A percentile compares a stretch with the other conserved stretches of the same genome.
Conservation (phyloP, 2,329 filamentous ascomycete genomes). For the Alternaria metachromatica region DNA sequence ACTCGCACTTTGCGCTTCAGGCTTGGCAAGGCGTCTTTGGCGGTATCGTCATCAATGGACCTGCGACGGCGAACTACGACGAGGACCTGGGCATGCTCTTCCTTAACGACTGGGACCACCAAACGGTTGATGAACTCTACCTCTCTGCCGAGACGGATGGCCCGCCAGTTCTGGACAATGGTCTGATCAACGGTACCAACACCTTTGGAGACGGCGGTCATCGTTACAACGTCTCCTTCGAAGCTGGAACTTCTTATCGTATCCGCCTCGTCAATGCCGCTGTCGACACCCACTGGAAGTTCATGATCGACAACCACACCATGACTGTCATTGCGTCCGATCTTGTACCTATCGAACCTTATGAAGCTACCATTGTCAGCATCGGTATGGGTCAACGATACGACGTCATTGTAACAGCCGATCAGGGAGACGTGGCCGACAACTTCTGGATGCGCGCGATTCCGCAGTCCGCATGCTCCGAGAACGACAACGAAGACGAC, state of each 20-base stretch:
- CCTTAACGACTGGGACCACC: conserved; percentile 54
- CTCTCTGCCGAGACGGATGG: conserved; percentile 30
- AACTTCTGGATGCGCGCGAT: conserved; percentile 47
- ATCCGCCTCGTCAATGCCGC: conserved; percentile 54
- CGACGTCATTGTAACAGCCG: conserved; percentile 47
- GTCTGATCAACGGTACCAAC: conserved; percentile 55
- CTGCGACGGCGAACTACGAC: conserved; percentile 50
- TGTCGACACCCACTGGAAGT: conserved; percentile 51
- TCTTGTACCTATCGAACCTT: conserved; percentile 52
- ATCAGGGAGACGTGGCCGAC: conserved; percentile 31
- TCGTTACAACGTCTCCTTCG: conserved; percentile 48
- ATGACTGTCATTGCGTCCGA: conserved; percentile 54
- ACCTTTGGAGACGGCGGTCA: conserved; percentile 40
- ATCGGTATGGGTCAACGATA: conserved; percentile 53
- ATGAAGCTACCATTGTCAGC: conserved; percentile 47
- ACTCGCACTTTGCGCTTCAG: conserved; percentile 52
- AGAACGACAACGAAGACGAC: conserved; percentile 40
- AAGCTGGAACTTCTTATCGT: conserved; percentile 50
- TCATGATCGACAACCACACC: conserved; percentile 54
- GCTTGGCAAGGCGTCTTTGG: conserved; percentile 52
- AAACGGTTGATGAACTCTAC: conserved; percentile 48
- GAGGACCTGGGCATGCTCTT: conserved; percentile 53
- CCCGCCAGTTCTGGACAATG: conserved; percentile 50
- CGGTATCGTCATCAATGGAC: conserved; percentile 51
- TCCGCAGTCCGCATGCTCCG: conserved; percentile 49